Conservation (phyloP, 768 basidiomycete genomes). For the Tremella yokohamensis region DNA sequence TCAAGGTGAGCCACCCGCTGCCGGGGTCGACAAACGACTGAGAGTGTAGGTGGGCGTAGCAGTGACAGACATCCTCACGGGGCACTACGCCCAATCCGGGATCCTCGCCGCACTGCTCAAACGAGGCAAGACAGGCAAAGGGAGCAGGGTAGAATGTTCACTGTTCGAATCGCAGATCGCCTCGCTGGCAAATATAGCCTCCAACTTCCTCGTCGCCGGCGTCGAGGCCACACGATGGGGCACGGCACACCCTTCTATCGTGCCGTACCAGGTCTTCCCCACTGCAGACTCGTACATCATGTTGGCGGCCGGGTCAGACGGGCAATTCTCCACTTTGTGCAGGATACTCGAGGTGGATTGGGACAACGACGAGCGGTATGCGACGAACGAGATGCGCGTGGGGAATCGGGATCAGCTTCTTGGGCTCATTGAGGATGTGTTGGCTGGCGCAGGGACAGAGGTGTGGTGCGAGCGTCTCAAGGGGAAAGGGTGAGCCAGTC, state of each 20-base stretch:
- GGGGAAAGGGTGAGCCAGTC: conserved; percentile 65
- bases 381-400: conserved; percentile 72
- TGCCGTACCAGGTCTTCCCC: conserved; percentile 86
- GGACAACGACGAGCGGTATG: conserved; percentile 62
- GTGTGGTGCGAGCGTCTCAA: conserved; percentile 73
- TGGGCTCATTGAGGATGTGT: conserved; percentile 42
- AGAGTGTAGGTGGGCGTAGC: conserved; percentile 80
- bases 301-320: conserved; percentile 90
- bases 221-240: conserved; percentile 79
- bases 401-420: conserved; percentile 65
- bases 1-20: conserved; percentile 52
- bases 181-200: conserved; percentile 85
- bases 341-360: conserved; percentile 60
- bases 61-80: conserved; percentile 76
- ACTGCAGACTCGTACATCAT: conserved; percentile 85
- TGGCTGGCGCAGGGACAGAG: conserved; percentile 61
- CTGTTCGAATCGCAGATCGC: conserved; percentile 88
- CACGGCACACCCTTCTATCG: conserved; percentile 90
- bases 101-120: conserved; percentile 86
- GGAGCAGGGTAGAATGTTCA: conserved; percentile 87
- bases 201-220: conserved; percentile 84
- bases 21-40: neutral
- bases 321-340: conserved; percentile 68
- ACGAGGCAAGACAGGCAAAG: conserved; percentile 75
- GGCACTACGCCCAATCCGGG: conserved; percentile 82